Conservation (phyloP, 2,329 filamentous ascomycete species). For the Aspergillus felis region DNA sequence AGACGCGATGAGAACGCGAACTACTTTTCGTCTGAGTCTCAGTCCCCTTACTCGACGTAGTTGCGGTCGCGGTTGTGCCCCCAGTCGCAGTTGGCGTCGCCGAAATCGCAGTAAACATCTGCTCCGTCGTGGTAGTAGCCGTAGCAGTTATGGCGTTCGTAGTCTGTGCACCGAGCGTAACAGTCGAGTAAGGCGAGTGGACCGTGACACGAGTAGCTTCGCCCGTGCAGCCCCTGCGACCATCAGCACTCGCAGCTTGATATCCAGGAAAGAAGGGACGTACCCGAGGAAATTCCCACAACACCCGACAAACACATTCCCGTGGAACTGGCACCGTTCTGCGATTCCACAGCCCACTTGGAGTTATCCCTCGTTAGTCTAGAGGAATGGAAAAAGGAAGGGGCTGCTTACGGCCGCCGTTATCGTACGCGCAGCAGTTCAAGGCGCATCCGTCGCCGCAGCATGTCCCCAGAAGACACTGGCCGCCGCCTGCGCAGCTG, state of each 20-base stretch:
- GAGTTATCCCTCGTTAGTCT: too few relatives aligned
- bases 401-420: slow-evolving; percentile 2
- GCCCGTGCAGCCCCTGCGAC: slow-evolving; percentile 4
- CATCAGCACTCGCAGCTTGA: neutral
- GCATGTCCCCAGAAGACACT: slow-evolving; percentile 5
- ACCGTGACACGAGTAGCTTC: slow-evolving; percentile 5
- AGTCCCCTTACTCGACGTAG: neutral
- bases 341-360: slow-evolving; percentile 7
- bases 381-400: too few relatives aligned
- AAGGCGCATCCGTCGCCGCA: slow-evolving; percentile 9
- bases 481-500: slow-evolving; percentile 3
- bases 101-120: neutral
- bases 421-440: slow-evolving; percentile 10
- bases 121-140: neutral
- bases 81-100: too few relatives aligned
- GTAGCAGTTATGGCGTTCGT: neutral
- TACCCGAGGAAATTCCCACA: slow-evolving; percentile 4
- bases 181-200: slow-evolving; percentile 5
- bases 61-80: too few relatives aligned
- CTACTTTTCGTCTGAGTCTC: neutral
- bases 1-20: too few relatives aligned
- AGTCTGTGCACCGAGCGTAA: neutral
- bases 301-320: slow-evolving; percentile 12
- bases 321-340: slow-evolving; percentile 4
- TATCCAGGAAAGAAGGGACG: neutral